phyloP scores from a whole-genome alignment of 83 land plant genomes.

The Picea abies region DNA sequence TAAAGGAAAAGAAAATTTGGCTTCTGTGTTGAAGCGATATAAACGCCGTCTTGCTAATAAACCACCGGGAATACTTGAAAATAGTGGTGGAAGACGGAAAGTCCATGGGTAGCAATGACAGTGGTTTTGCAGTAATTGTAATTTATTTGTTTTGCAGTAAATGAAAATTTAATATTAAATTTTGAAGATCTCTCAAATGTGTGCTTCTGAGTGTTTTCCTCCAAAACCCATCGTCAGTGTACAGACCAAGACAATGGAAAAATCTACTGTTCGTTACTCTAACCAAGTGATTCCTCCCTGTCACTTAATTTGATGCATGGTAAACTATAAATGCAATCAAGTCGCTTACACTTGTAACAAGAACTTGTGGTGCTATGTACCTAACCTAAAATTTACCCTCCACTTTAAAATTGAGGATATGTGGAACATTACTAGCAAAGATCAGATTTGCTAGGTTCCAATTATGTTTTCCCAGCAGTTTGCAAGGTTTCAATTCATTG shows the following conservation, averaged over 20 bases:
- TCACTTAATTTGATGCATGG: no score
- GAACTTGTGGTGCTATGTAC: no score
- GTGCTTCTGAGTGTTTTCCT: conserved; percentile 6
- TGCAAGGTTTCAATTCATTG: no score
- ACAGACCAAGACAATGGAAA: conserved; percentile 5
- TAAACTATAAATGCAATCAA: no score
- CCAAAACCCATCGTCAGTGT: conserved; percentile 4
- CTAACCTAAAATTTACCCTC: no score
- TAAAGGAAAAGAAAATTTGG: conserved; percentile 94
- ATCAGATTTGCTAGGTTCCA: no score
- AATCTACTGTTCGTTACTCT: conserved; percentile 5
- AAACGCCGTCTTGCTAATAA: conserved; percentile 80
- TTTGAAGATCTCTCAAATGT: conserved; percentile 3
- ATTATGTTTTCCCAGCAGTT: no score
- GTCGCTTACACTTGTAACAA: no score
- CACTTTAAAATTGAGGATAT: no score
- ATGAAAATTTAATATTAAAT: conserved; percentile 10
- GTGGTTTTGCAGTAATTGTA: conserved; percentile 17
- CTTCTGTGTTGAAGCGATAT: conserved; percentile 95
- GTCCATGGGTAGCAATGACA: background rate
- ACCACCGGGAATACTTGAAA: conserved; percentile 32
- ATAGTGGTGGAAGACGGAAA: conserved; percentile 25
- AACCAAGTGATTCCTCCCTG: background rate
- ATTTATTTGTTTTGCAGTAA: conserved; percentile 11
- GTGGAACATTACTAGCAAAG: no score